Conservation (phyloP, 805 yeast species). For the Spathaspora girioi region DNA sequence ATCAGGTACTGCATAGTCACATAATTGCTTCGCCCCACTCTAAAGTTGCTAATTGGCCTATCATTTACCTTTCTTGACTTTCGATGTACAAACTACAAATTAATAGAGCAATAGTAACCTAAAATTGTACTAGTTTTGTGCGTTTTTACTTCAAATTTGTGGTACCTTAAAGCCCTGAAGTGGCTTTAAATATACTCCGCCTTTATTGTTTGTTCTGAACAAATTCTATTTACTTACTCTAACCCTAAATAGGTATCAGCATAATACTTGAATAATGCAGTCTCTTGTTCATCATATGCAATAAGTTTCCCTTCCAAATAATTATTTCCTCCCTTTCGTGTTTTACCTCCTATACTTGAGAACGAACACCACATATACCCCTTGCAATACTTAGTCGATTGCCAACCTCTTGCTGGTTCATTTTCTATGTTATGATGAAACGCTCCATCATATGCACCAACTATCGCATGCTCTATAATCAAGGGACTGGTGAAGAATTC, state of each 20-base stretch:
- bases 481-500: not conserved
- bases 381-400: slow-evolving; percentile 43
- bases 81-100: no score
- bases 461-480: not conserved
- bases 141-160: not conserved
- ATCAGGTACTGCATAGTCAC: not conserved
- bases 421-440: slow-evolving; percentile 13
- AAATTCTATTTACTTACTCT: not conserved
- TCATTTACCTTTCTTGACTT: no score
- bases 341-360: slow-evolving; percentile 49
- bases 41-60: no score
- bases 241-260: slow-evolving; percentile 50
- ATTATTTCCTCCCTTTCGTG: slow-evolving; percentile 23
- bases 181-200: not conserved
- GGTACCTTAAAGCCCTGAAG: not conserved
- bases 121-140: not conserved
- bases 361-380: slow-evolving; percentile 57
- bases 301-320: slow-evolving; percentile 44
- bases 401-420: slow-evolving; percentile 54
- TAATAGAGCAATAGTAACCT: no score
- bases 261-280: slow-evolving; percentile 32
- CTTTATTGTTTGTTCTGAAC: not conserved
- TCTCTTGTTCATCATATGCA: slow-evolving; percentile 26
- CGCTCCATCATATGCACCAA: not conserved
- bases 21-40: not conserved